Percentiles rank a stretch among this genome's conserved stretches.
Evolutionary conservation across 2,329 filamentous ascomycete genomes (phyloP).

Genomic region (Clonostachys solani): DNA sequence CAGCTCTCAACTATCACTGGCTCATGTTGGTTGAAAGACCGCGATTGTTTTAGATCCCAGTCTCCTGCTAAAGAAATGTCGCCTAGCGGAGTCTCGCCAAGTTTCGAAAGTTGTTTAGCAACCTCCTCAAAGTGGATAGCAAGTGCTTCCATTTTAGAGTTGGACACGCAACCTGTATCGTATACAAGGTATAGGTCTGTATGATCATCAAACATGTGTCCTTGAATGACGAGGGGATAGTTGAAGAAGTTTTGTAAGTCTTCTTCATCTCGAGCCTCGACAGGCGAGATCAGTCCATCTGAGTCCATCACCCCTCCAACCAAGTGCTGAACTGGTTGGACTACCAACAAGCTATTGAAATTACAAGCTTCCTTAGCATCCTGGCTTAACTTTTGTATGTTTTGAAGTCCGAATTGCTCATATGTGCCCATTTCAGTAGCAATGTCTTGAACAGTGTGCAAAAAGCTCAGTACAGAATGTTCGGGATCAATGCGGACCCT

Average conservation of each 20-base stretch:
- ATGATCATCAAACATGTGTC: neutral
- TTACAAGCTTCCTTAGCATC: slow-evolving; percentile 5
- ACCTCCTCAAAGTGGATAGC: slow-evolving; percentile 8
- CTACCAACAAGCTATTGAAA: slow-evolving; percentile 9
- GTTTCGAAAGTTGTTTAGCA: slow-evolving; percentile 4
- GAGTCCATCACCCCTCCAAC: neutral
- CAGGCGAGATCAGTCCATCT: neutral
- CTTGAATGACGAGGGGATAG: slow-evolving; percentile 1
- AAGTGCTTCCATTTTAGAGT: slow-evolving; percentile 5
- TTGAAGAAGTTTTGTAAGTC: slow-evolving; percentile 15
- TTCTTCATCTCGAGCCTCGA: neutral
- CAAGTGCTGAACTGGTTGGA: slow-evolving; percentile 1
- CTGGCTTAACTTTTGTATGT: slow-evolving; percentile 6
- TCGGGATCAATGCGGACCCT: neutral
- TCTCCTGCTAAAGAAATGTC: neutral
- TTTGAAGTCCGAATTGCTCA: slow-evolving; percentile 11
- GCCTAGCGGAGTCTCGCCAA: neutral
- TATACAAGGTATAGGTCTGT: slow-evolving; percentile 3
- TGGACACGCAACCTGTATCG: neutral
- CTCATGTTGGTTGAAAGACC: neutral
- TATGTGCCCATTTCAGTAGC: slow-evolving; percentile 4
- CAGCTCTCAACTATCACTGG: neutral
- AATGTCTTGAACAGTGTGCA: slow-evolving; percentile 3
- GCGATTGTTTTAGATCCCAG: neutral
- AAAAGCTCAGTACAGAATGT: neutral